A percentile compares a stretch with the other conserved stretches of the same genome.
Evolutionary conservation across 108 stramenopile species (phyloP).

Genomic region (Nannochloropsis granulata): DNA sequence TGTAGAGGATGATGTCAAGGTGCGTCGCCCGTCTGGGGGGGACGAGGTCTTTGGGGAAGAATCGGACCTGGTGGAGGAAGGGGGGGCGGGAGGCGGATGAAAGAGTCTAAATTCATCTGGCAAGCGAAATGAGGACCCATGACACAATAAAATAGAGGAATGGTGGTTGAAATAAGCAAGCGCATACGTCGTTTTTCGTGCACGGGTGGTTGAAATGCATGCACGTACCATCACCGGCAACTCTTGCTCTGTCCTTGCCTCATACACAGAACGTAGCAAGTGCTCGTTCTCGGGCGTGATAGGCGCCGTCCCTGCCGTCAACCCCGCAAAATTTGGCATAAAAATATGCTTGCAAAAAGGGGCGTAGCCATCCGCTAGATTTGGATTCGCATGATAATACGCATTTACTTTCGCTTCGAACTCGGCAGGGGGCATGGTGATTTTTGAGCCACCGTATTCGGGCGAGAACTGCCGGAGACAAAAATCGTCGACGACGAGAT

Average conservation of each 20-base stretch:
- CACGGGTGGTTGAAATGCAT: conserved; percentile 52
- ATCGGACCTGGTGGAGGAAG: background rate
- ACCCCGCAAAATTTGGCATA: conserved; percentile 42
- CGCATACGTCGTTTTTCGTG: conserved; percentile 24
- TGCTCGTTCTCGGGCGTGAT: conserved; percentile 63
- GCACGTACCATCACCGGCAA: conserved; percentile 68
- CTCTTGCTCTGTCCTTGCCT: conserved; percentile 71
- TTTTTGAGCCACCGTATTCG: background rate
- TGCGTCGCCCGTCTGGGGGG: conserved; percentile 49
- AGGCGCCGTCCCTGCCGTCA: conserved; percentile 20
- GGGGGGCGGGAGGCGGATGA: background rate
- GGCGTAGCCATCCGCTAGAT: conserved; percentile 75
- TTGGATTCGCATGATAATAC: background rate
- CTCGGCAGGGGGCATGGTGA: background rate
- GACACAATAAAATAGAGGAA: too few relatives aligned
- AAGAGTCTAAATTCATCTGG: background rate
- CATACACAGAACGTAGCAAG: conserved; percentile 61
- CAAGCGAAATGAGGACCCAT: background rate
- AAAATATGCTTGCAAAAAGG: conserved; percentile 98
- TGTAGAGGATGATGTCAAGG: conserved; percentile 83
- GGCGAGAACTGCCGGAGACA: background rate
- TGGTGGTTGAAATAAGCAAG: too few relatives aligned
- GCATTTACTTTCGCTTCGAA: conserved; percentile 23
- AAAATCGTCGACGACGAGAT: background rate
- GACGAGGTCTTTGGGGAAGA: conserved; percentile 49